Percentiles rank a stretch among this genome's conserved stretches.
Evolutionary conservation across 257 asterid genomes (phyloP).

Genomic region (Ballota nigra): DNA sequence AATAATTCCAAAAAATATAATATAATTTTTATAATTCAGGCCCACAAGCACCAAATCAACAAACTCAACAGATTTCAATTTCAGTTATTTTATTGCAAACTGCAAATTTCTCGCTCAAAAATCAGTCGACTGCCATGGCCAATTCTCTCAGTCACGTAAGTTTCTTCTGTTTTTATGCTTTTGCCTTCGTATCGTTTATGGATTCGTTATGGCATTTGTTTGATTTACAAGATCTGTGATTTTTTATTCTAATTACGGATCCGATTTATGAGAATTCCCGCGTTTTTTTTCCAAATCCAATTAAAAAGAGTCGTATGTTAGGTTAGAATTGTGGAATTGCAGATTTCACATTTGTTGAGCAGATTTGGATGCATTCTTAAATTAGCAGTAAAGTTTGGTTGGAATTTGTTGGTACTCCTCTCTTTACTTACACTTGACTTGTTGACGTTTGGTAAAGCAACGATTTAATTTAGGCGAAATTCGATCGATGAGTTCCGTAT

Average conservation of each 20-base stretch:
- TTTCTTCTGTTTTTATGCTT: slow-evolving; percentile 16
- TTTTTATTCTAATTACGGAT: slow-evolving; percentile 13
- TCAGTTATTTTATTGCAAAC: slow-evolving; percentile 17
- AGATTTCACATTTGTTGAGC: slow-evolving; percentile 32
- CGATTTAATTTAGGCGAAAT: background rate
- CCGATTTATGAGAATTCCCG: background rate
- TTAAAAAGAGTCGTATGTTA: background rate
- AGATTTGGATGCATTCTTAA: slow-evolving; percentile 45
- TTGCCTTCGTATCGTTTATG: slow-evolving; percentile 12
- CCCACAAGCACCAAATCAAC: slow-evolving; percentile 12
- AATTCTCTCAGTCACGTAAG: slow-evolving; percentile 49
- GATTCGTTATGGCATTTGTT: background rate
- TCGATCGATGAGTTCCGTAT: background rate
- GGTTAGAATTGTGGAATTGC: slow-evolving; percentile 24
- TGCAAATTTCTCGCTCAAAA: slow-evolving; percentile 1
- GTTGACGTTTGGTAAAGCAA: slow-evolving; percentile 54
- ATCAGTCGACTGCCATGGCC: slow-evolving; percentile 36
- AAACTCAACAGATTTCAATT: slow-evolving; percentile 22
- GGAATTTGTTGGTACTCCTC: slow-evolving; percentile 48
- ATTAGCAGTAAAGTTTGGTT: slow-evolving; percentile 70
- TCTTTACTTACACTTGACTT: slow-evolving; percentile 29
- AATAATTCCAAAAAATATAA: too few species aligned
- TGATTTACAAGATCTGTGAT: slow-evolving; percentile 20
- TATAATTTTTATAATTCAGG: background rate
- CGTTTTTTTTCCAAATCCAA: background rate